Percentiles rank a stretch among this genome's conserved stretches.
Evolutionary conservation across 805 yeast species (phyloP).

Genomic region (Clavispora phyllophila): DNA sequence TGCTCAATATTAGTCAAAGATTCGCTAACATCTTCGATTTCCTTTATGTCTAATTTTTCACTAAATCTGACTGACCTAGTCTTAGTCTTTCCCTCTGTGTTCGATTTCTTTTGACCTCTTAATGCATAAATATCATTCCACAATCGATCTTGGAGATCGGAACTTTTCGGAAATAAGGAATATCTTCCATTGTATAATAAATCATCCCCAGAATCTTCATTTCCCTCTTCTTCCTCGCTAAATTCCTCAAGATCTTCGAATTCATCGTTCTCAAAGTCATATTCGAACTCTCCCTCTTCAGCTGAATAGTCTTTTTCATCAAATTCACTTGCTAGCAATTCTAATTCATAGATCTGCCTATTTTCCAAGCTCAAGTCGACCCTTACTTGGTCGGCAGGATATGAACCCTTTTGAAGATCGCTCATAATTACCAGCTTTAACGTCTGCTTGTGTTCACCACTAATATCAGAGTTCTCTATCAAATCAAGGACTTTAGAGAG

Average conservation of each 20-base stretch:
- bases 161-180: constrained; percentile 6
- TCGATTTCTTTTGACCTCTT: constrained; percentile 11
- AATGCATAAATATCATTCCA: constrained; percentile 37
- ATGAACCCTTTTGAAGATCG: constrained; percentile 5
- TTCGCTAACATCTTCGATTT: constrained; percentile 53
- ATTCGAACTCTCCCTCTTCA: constrained; percentile 4
- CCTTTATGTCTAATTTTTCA: constrained; percentile 49
- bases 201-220: constrained; percentile 19
- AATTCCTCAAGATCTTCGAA: constrained; percentile 26
- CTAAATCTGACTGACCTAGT: constrained; percentile 54
- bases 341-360: constrained; percentile 39
- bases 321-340: constrained; percentile 49
- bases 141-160: constrained; percentile 21
- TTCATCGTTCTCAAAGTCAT: constrained; percentile 28
- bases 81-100: not conserved
- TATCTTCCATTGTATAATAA: constrained; percentile 18
- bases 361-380: not conserved
- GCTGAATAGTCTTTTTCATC: constrained; percentile 15
- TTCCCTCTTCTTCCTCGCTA: constrained; percentile 27
- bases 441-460: not conserved
- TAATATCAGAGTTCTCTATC: not conserved
- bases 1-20: constrained; percentile 31
- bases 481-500: not conserved
- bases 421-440: not conserved
- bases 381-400: not conserved